phyloP scores from a whole-genome alignment of 2,329 filamentous ascomycete species.

The Pseudogymnoascus sp. region DNA sequence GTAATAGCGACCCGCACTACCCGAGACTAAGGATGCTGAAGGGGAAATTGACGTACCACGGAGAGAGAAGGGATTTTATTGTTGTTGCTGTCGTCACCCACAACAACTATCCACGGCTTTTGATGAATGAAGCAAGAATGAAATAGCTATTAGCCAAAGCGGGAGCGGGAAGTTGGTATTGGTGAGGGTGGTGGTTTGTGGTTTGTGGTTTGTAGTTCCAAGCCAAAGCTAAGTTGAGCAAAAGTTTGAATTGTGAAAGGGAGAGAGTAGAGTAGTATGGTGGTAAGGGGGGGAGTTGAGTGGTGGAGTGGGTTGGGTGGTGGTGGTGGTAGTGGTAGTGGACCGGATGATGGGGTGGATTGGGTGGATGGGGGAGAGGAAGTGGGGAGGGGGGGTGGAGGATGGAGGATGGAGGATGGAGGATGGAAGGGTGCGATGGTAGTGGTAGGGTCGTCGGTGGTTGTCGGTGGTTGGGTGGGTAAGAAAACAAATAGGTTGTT shows the following conservation, averaged over 20 bases:
- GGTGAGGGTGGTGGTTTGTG: no score
- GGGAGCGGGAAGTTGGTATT: neutral
- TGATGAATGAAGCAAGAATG: neutral
- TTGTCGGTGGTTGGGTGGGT: neutral
- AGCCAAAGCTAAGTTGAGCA: neutral
- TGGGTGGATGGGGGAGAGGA: conserved; percentile 9
- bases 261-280: neutral
- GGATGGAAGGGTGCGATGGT: neutral
- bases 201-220: neutral
- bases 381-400: neutral
- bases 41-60: conserved; percentile 3
- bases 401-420: neutral
- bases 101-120: neutral
- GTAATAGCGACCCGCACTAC: neutral
- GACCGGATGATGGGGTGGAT: conserved; percentile 9
- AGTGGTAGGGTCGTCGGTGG: neutral
- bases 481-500: neutral
- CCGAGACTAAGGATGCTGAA: neutral
- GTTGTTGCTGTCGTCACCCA: neutral
- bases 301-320: conserved; percentile 9
- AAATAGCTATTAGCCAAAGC: neutral
- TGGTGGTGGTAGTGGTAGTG: conserved; percentile 10
- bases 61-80: neutral
- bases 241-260: neutral
- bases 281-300: neutral